Evolutionary conservation across 2,329 filamentous ascomycete genomes (phyloP), one percentile per base, ranked within the genome.

Genomic region (Arthrinium puccinioides): DNA sequence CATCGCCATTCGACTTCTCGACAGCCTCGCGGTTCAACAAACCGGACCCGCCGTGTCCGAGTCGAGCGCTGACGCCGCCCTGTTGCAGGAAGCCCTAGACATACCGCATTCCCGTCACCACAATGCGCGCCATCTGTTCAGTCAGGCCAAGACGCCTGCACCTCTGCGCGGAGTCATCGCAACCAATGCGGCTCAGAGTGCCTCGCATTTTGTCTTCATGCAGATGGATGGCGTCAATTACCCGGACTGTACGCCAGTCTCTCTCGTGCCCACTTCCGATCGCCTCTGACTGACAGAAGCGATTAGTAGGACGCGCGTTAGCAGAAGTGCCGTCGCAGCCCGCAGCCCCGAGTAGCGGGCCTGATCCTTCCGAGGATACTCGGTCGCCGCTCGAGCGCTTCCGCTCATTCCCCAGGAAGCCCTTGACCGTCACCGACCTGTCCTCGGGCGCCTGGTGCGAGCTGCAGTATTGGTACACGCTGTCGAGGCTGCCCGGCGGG

Each of bases 361-460:
- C 47, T 18, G 23, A 49, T 21, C 40, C 48, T 1, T 44, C 47
- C 16, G 44, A 56, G 9, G 64, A 69, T 35, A 52, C 47, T 3
- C 60, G 57, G 15, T 68, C 72, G 2, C 89, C 88, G 0, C 63
- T 96, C 3, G 73, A 87, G 44, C 78, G 84, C 23, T 95, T 94
- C 51, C 82, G 89, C 25, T 79, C 78, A 1, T 80, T 74, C 39
- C 87, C 87, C 0, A 82, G 73, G 52, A 90, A 87, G 54, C 79
- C 85, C 0, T 71, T 97, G 7, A 87, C 85, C 0, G 92, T 97
- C 1, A 88, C 86, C 3, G 92, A 98, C 58, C 64, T 97, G 18
- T 79, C 89, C 1, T 84, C 87, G 1, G 89, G 89, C 3, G 82
- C 89, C 7, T 98, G 92, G 92, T 98, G 92, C 58, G 90, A 98